A percentile compares a stretch with the other conserved stretches of the same genome.
Evolutionary conservation across 2,329 filamentous ascomycete genomes (phyloP).

Genomic region (Fonsecaea nubica): DNA sequence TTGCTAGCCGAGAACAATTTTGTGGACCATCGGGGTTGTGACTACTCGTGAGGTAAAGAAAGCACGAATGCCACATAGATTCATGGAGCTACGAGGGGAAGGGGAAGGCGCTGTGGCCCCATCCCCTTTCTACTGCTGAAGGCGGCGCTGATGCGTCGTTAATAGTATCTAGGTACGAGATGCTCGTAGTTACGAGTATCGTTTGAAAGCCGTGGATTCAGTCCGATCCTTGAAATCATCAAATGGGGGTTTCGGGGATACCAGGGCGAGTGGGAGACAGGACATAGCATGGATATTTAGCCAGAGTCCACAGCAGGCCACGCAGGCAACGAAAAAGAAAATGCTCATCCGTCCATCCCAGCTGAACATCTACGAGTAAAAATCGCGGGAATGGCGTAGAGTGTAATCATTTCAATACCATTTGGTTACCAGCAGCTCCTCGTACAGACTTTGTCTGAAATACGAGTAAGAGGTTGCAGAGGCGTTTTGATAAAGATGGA

Average conservation of each 20-base stretch:
- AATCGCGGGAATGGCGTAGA: not conserved
- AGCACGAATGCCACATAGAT: not conserved
- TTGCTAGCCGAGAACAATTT: not conserved
- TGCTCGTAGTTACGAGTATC: not conserved
- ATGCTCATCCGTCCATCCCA: not conserved
- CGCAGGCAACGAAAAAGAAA: not conserved
- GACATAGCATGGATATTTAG: not conserved
- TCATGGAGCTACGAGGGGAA: not conserved
- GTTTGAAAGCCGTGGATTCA: slow-evolving; percentile 1
- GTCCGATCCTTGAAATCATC: not conserved
- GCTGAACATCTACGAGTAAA: not conserved
- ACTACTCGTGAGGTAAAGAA: not conserved
- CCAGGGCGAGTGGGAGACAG: not conserved
- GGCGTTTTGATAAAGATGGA: not conserved
- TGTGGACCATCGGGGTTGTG: not conserved
- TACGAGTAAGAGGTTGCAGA: not conserved
- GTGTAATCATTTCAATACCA: not conserved
- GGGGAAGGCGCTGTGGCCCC: not conserved
- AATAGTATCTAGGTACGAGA: not conserved
- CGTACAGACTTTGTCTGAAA: not conserved
- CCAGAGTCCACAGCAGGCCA: not conserved
- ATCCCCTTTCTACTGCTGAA: too few species aligned
- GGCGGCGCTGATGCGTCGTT: slow-evolving; percentile 1
- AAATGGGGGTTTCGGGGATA: not conserved
- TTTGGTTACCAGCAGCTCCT: not conserved